Evolutionary conservation across 106 monocot genomes (phyloP).

Genomic region (Iris macrosiphon): DNA sequence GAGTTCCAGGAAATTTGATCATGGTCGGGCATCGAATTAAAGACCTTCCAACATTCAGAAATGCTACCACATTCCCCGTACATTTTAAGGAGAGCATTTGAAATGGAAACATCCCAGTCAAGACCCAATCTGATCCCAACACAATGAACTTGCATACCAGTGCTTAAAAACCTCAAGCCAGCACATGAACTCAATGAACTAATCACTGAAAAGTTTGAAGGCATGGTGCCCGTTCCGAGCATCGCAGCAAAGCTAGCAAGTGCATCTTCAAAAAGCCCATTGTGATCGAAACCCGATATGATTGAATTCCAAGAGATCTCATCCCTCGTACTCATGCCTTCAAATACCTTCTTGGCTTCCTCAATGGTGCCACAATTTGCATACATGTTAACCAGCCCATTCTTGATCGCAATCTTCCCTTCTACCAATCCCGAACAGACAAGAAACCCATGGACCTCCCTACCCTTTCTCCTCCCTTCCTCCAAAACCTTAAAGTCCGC

Average conservation of each 20-base stretch:
- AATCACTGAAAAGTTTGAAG: constrained; percentile 60
- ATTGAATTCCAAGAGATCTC: constrained; percentile 81
- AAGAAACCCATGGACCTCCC: constrained; percentile 63
- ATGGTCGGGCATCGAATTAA: constrained; percentile 32
- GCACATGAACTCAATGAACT: constrained; percentile 68
- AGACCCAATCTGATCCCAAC: constrained; percentile 60
- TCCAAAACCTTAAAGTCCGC: constrained; percentile 39
- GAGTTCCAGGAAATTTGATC: constrained; percentile 82
- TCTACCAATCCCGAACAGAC: constrained; percentile 27
- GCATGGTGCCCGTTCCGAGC: constrained; percentile 23
- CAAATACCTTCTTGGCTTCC: constrained; percentile 52
- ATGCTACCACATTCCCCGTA: constrained; percentile 50
- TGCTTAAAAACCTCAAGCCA: constrained; percentile 19
- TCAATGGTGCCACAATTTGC: constrained; percentile 69
- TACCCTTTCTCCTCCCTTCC: constrained; percentile 55
- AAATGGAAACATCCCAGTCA: constrained; percentile 59
- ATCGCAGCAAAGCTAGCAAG: constrained; percentile 36
- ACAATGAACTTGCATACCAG: constrained; percentile 53
- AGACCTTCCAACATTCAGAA: constrained; percentile 47
- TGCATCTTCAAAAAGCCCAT: constrained; percentile 47
- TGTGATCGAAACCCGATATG: constrained; percentile 76
- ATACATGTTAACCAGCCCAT: constrained; percentile 82
- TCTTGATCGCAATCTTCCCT: constrained; percentile 35
- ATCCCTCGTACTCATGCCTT: constrained; percentile 44
- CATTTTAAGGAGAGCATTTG: constrained; percentile 48